Evolutionary conservation across 768 basidiomycete species (phyloP).

Genomic region (Boletus insuetus): DNA sequence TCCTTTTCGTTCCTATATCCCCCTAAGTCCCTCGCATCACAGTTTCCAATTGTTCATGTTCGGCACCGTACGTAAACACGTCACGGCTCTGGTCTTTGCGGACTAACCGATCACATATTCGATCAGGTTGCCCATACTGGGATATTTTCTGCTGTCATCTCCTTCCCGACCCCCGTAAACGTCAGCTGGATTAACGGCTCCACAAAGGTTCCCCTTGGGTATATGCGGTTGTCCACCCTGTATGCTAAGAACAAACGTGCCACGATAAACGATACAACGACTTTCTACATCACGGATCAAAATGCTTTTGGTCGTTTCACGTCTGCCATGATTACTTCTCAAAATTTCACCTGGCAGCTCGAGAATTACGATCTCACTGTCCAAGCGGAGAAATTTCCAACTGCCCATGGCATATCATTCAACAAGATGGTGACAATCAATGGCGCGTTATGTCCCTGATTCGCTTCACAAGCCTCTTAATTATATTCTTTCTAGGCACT

Average conservation of each 20-base stretch:
- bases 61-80: conserved; percentile 45
- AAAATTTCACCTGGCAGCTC: conserved; percentile 68
- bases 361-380: conserved; percentile 55
- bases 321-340: conserved; percentile 58
- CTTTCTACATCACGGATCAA: conserved; percentile 55
- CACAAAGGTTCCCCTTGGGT: conserved; percentile 51
- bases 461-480: neutral
- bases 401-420: conserved; percentile 63
- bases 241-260: conserved; percentile 55
- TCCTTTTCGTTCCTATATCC: neutral
- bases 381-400: conserved; percentile 65
- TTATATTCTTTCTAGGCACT: conserved; percentile 40
- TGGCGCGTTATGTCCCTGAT: conserved; percentile 35
- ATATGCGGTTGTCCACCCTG: conserved; percentile 47
- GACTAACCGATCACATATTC: neutral
- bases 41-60: conserved; percentile 54
- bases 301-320: conserved; percentile 62
- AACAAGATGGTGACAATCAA: conserved; percentile 57
- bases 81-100: neutral
- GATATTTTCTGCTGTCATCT: conserved; percentile 59
- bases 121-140: conserved; percentile 63
- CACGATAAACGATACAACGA: conserved; percentile 55
- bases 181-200: conserved; percentile 57
- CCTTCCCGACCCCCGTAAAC: conserved; percentile 54
- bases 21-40: conserved; percentile 5